phyloP scores from a whole-genome alignment of 2,329 filamentous ascomycete species.

The Beauveria sp. region DNA sequence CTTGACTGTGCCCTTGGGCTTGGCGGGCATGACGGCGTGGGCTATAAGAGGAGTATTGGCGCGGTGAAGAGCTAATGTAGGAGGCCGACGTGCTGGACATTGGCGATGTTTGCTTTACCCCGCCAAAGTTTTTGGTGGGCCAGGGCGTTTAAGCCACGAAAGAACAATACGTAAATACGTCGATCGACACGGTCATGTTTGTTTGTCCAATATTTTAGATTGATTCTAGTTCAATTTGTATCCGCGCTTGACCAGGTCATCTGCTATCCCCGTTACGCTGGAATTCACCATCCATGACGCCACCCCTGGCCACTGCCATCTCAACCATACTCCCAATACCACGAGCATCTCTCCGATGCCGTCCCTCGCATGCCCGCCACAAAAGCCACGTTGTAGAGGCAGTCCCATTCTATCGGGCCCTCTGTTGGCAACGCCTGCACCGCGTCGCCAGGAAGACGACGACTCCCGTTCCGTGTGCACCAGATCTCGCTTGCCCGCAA shows the following conservation, averaged over 20 bases:
- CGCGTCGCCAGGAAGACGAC: not conserved
- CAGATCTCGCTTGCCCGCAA: not conserved
- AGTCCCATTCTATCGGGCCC: not conserved
- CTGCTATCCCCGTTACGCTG: too few species aligned
- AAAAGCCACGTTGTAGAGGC: not conserved
- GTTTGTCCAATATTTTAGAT: not conserved
- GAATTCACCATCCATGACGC: too few species aligned
- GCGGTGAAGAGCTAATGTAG: not conserved
- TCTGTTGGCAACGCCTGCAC: not conserved
- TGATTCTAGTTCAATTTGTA: not conserved
- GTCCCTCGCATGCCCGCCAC: not conserved
- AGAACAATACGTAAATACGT: not conserved
- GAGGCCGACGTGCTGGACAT: not conserved
- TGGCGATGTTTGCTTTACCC: conserved; percentile 9
- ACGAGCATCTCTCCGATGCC: not conserved
- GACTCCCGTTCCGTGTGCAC: not conserved
- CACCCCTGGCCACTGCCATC: too few species aligned
- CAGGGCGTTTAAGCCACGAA: conserved; percentile 1
- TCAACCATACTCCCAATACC: too few species aligned
- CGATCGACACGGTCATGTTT: too few species aligned
- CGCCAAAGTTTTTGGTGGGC: conserved; percentile 8
- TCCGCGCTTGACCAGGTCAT: not conserved
- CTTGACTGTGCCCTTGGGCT: conserved; percentile 11
- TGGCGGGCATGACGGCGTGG: conserved; percentile 9
- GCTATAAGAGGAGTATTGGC: not conserved